Evolutionary conservation across 345 rosid genomes (phyloP), one percentile per base, ranked within the genome.

Genomic region (Ceriops decandra): DNA sequence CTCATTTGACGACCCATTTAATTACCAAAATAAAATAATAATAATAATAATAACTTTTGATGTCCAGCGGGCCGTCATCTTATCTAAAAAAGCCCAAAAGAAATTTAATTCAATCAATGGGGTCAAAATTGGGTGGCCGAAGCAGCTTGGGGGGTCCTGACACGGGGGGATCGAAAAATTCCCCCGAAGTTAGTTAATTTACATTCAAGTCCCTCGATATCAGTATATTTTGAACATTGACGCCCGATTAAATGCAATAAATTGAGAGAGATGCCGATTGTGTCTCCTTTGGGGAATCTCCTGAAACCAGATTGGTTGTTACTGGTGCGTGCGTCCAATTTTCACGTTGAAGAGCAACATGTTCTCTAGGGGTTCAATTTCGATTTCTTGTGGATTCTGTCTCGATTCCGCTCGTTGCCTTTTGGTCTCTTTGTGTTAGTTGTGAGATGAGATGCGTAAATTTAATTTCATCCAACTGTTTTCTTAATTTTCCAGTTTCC

Each of bases 181-280:
- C 30, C 69, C 69, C 33, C 46, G 1, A 8, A 10, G 8, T 31
- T 31, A 57, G 21, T 58, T 26, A 58, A 64, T 62, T 72, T 63
- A 52, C 71, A 36, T 1, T 0, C 0, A 19, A 30, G 72, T 22
- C 72, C 79, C 68, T 46, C 67, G 52, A 76, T 28, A 10, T 66
- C 69, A 75, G 59, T 77, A 79, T 76, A 79, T 65, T 73, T 70
- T 42, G 63, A 54, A 35, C 2, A 9, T 10, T 36, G 7, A 33
- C 8, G 35, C 1, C 35, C 0, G 35, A 33, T 5, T 33, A 8
- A 33, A 33, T 33, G 9, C 1, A 7, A 33, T 33, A 7, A 33
- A 33, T 33, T 7, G 19, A 3, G 49, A 15, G 49, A 42, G 5
- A 15, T 24, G 26, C 26, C 1, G 1, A 24, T 24, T 0, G 26